Percentiles rank a stretch among this genome's conserved stretches.
These are phyloP conservation scores for Barbatosphaeria neglecta DNA, from an alignment of 495 filamentous ascomycete genomes.

Conservation along the genomic window DNA sequence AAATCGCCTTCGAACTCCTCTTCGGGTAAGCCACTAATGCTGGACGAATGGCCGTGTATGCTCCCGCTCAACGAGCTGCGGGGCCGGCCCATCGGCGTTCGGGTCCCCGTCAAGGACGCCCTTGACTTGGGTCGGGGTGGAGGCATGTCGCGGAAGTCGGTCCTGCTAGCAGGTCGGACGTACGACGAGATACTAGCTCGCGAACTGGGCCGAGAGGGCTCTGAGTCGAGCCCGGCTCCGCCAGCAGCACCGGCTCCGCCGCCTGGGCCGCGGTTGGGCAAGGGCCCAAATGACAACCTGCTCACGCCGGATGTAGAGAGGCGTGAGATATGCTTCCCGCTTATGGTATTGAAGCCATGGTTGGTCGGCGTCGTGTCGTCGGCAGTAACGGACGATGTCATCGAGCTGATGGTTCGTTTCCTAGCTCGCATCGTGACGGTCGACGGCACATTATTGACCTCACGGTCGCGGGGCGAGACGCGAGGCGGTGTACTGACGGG, in stretches of 20 bases:
- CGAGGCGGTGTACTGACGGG: conserved; percentile 72
- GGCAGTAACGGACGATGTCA: conserved; percentile 39
- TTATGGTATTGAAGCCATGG: conserved; percentile 23
- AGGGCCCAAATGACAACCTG: conserved; percentile 40
- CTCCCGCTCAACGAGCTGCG: conserved; percentile 47
- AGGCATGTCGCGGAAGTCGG: conserved; percentile 23
- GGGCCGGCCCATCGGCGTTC: conserved; percentile 53
- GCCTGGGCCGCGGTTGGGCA: conserved; percentile 35
- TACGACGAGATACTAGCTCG: conserved; percentile 45
- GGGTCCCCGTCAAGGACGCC: conserved; percentile 40
- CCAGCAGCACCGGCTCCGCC: neutral
- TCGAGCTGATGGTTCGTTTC: conserved; percentile 56
- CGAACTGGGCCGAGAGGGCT: conserved; percentile 46
- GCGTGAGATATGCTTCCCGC: conserved; percentile 37
- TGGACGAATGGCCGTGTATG: conserved; percentile 37
- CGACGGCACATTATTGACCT: conserved; percentile 50
- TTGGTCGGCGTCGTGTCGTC: conserved; percentile 33
- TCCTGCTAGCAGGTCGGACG: conserved; percentile 35
- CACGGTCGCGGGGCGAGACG: conserved; percentile 51
- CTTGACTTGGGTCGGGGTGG: conserved; percentile 59
- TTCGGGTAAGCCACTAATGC: conserved; percentile 29
- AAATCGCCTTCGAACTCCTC: conserved; percentile 26
- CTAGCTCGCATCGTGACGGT: conserved; percentile 67
- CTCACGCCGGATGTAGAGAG: conserved; percentile 43
- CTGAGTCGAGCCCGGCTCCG: conserved; percentile 14